A percentile compares a stretch with the other conserved stretches of the same genome.
These are phyloP conservation scores for Gonapodya prolifera DNA, from an alignment of 192 early-diverging fungal genomes.

Conservation along the genomic window DNA sequence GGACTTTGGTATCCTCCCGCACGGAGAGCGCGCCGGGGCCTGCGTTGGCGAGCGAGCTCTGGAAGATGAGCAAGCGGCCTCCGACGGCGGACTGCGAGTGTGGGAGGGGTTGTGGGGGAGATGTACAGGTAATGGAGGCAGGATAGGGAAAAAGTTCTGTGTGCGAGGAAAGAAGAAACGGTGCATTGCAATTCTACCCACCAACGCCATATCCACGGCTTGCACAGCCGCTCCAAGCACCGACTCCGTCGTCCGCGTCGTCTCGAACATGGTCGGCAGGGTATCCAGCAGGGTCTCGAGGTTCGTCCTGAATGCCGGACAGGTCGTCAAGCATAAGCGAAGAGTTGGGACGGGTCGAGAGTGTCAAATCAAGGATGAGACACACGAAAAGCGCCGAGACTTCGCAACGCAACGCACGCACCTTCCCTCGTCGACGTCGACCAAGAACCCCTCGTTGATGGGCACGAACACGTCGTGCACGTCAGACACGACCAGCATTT, in stretches of 20 bases:
- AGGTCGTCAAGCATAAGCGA: too few species aligned
- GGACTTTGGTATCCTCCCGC: constrained; percentile 79
- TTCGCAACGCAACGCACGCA: constrained; percentile 12
- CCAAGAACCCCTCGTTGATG: constrained; percentile 78
- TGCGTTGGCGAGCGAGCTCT: constrained; percentile 68
- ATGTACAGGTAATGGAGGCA: too few species aligned
- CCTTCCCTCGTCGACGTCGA: constrained; percentile 69
- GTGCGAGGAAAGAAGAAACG: too few species aligned
- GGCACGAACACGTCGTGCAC: constrained; percentile 90
- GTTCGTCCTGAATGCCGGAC: constrained; percentile 46
- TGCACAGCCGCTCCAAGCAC: constrained; percentile 72
- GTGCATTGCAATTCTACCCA: too few species aligned
- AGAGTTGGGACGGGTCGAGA: too few species aligned
- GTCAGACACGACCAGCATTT: constrained; percentile 92
- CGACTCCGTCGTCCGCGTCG: constrained; percentile 57
- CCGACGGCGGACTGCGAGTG: constrained; percentile 55
- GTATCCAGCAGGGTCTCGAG: constrained; percentile 72
- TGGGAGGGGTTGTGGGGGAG: too few species aligned
- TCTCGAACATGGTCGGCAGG: constrained; percentile 70
- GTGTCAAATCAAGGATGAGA: background rate
- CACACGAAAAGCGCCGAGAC: background rate
- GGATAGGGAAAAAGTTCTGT: too few species aligned
- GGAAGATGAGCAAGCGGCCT: constrained; percentile 83
- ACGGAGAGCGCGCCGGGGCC: constrained; percentile 80
- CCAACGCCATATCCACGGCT: too few species aligned